Percentiles rank a stretch among this genome's conserved stretches.
phyloP scores from a whole-genome alignment of 441 rosid genomes.

The Populus trichocarpa region DNA sequence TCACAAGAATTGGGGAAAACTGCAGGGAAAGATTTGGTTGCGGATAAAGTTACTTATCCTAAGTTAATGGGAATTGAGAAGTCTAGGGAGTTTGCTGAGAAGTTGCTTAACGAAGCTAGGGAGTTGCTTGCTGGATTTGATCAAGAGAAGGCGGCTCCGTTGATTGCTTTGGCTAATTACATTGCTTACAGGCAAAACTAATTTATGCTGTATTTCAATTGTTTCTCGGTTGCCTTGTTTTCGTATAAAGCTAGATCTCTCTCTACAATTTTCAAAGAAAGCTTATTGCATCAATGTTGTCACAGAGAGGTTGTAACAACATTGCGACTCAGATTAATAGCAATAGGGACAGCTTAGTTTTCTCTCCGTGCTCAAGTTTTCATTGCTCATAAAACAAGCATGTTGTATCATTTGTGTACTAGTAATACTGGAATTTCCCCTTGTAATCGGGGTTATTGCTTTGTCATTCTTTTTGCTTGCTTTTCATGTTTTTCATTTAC shows the following conservation, averaged over 20 bases:
- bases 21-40: constrained; percentile 72
- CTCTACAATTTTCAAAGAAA: background rate
- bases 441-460: no score
- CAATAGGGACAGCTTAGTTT: background rate
- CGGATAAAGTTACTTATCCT: constrained; percentile 69
- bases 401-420: background rate
- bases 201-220: constrained; percentile 1
- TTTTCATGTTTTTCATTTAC: no score
- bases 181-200: constrained; percentile 81
- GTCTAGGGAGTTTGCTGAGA: constrained; percentile 62
- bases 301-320: background rate
- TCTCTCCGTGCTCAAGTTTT: background rate
- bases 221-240: background rate
- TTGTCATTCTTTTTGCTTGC: no score
- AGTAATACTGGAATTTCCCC: no score
- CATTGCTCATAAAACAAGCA: background rate
- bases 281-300: background rate
- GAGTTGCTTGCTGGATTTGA: constrained; percentile 61
- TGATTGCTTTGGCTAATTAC: constrained; percentile 85
- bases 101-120: constrained; percentile 63
- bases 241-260: background rate
- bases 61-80: constrained; percentile 78
- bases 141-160: constrained; percentile 65
- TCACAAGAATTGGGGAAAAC: constrained; percentile 80
- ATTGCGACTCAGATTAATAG: background rate